Conservation (phyloP, 176 grass and related monocot genomes). For the Raddia guianensis region DNA sequence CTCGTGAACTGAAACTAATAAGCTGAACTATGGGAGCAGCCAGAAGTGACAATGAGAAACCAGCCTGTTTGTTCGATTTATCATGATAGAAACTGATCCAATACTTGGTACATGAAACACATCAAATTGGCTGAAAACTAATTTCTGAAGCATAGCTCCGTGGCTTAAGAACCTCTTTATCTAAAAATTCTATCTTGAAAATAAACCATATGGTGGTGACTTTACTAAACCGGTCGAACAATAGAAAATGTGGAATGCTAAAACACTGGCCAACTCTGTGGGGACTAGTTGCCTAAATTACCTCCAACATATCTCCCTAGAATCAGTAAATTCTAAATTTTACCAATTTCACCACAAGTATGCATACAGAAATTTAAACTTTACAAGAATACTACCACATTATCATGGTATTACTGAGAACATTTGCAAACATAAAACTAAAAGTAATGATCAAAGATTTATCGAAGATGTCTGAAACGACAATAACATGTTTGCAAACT, state of each 20-base stretch:
- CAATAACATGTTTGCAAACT: background rate
- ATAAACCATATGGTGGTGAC: background rate
- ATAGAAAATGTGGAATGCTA: conserved; percentile 1
- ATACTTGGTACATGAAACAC: too few species aligned
- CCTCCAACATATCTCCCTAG: background rate
- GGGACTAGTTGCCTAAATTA: background rate
- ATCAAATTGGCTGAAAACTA: too few species aligned
- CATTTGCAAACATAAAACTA: background rate
- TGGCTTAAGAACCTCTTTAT: too few species aligned
- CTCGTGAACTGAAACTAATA: too few species aligned
- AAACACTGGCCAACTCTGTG: background rate
- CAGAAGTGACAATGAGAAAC: too few species aligned
- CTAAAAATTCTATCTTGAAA: too few species aligned
- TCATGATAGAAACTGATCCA: too few species aligned
- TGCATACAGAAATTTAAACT: background rate
- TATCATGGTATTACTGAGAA: background rate
- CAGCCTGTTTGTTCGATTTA: too few species aligned
- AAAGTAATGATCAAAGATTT: background rate
- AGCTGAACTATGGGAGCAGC: too few species aligned
- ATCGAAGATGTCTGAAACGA: background rate
- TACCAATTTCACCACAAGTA: too few species aligned
- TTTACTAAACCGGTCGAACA: background rate
- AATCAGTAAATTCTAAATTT: background rate
- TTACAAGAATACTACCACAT: background rate
- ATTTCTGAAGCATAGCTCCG: too few species aligned